Conservation (phyloP, 441 rosid species). For the Arabidopsis lyrata region DNA sequence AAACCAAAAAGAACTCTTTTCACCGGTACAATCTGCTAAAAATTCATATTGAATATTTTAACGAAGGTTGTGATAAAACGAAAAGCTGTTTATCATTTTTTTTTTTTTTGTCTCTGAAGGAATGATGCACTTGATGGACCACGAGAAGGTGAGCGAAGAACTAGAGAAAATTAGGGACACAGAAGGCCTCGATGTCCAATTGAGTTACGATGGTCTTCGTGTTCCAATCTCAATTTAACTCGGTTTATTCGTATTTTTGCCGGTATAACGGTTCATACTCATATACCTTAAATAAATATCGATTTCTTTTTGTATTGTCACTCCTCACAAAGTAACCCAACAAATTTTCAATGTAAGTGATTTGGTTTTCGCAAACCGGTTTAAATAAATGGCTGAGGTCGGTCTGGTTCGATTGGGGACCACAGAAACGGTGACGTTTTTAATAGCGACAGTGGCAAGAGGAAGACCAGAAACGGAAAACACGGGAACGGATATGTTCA, state of each 20-base stretch:
- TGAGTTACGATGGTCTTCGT: slow-evolving; percentile 87
- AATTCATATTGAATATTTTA: background rate
- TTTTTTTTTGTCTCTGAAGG: slow-evolving; percentile 50
- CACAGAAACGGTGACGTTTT: slow-evolving; percentile 28
- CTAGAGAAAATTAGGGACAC: slow-evolving; percentile 63
- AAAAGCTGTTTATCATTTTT: background rate
- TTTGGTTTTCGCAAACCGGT: slow-evolving; percentile 28
- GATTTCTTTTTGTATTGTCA: background rate
- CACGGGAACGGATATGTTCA: slow-evolving; percentile 42
- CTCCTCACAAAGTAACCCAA: background rate
- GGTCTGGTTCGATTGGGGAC: slow-evolving; percentile 3
- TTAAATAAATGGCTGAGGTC: background rate
- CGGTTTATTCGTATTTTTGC: slow-evolving; percentile 4
- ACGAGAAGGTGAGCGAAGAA: slow-evolving; percentile 67
- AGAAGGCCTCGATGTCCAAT: slow-evolving; percentile 75
- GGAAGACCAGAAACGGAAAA: slow-evolving; percentile 39
- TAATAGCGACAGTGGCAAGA: background rate
- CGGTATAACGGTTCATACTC: background rate
- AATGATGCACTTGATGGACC: slow-evolving; percentile 99
- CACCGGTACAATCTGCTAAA: slow-evolving; percentile 57
- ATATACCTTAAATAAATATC: slow-evolving; percentile 5
- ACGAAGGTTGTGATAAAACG: background rate
- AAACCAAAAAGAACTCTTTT: slow-evolving; percentile 84
- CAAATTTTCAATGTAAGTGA: background rate
- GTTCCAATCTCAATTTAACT: slow-evolving; percentile 66